Evolutionary conservation across 495 filamentous ascomycete species (phyloP).

Genomic region (Articulospora tetracladia): DNA sequence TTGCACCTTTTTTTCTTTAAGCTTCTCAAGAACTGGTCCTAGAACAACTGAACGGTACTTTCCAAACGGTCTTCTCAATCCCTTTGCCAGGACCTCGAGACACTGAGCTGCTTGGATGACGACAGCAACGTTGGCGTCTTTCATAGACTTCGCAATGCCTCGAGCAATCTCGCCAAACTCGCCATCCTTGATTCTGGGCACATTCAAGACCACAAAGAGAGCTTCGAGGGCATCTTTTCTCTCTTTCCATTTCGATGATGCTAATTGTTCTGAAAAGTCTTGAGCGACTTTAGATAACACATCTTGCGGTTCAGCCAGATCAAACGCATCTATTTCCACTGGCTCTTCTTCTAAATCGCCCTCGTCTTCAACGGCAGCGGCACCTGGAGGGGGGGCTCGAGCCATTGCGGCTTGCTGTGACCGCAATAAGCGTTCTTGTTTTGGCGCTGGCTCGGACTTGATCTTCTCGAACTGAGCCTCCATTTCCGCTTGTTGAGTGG

Average conservation of each 20-base stretch:
- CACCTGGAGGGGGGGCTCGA: slow-evolving; percentile 53
- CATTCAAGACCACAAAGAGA: slow-evolving; percentile 69
- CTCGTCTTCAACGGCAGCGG: slow-evolving; percentile 51
- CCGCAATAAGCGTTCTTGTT: slow-evolving; percentile 84
- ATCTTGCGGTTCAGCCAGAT: slow-evolving; percentile 87
- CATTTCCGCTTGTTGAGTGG: slow-evolving; percentile 89
- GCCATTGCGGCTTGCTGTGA: slow-evolving; percentile 84
- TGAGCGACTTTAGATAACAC: slow-evolving; percentile 79
- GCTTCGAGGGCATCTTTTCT: slow-evolving; percentile 92
- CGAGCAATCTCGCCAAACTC: slow-evolving; percentile 80
- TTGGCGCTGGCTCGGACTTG: slow-evolving; percentile 81
- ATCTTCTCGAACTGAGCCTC: slow-evolving; percentile 92
- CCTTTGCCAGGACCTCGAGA: slow-evolving; percentile 87
- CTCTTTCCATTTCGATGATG: slow-evolving; percentile 96
- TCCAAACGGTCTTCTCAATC: slow-evolving; percentile 69
- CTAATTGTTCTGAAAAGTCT: slow-evolving; percentile 75
- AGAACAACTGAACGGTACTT: slow-evolving; percentile 79
- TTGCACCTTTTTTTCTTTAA: slow-evolving; percentile 94
- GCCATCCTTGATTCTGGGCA: slow-evolving; percentile 88
- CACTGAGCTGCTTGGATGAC: slow-evolving; percentile 93
- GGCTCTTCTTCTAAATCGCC: slow-evolving; percentile 68
- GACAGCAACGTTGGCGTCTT: slow-evolving; percentile 95
- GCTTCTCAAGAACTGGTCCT: slow-evolving; percentile 82
- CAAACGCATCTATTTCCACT: slow-evolving; percentile 75
- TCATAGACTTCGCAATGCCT: slow-evolving; percentile 90